Percentiles rank a stretch among this genome's conserved stretches.
These are phyloP conservation scores for Stentor roeselii DNA, from an alignment of 73 alveolate species.

Conservation along the genomic window DNA sequence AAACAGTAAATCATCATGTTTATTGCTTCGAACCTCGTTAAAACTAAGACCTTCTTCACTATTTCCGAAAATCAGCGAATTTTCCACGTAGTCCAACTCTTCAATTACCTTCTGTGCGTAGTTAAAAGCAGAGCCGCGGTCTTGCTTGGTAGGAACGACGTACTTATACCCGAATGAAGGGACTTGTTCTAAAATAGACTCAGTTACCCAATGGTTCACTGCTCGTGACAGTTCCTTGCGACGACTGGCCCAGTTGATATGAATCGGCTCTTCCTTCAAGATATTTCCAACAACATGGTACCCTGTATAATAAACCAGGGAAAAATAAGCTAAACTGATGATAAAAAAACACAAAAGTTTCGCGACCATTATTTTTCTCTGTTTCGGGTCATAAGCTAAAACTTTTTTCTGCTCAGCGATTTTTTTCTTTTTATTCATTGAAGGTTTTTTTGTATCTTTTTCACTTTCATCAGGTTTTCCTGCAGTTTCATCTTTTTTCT, in stretches of 20 bases:
- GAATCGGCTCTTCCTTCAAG: neutral
- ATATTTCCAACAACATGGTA: neutral
- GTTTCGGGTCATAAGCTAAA: conserved; percentile 10
- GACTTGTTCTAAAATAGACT: neutral
- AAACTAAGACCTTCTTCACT: neutral
- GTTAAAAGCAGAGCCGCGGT: neutral
- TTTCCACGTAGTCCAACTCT: neutral
- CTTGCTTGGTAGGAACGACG: neutral
- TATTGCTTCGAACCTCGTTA: neutral
- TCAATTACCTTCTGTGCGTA: neutral
- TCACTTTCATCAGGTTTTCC: neutral
- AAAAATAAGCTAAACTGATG: neutral
- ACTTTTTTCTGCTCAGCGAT: neutral
- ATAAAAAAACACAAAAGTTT: neutral
- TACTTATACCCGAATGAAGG: neutral
- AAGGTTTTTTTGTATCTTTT: neutral
- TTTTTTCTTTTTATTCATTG: neutral
- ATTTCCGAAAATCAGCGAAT: neutral
- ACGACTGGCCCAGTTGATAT: neutral
- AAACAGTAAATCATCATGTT: neutral
- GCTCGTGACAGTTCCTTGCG: neutral
- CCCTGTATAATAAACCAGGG: neutral
- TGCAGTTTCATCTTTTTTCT: neutral
- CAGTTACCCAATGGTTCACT: neutral
- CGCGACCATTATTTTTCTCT: neutral